A percentile compares a stretch with the other conserved stretches of the same genome.
Evolutionary conservation across 108 stramenopile genomes (phyloP).

Genomic region (Skeletonema costatum): DNA sequence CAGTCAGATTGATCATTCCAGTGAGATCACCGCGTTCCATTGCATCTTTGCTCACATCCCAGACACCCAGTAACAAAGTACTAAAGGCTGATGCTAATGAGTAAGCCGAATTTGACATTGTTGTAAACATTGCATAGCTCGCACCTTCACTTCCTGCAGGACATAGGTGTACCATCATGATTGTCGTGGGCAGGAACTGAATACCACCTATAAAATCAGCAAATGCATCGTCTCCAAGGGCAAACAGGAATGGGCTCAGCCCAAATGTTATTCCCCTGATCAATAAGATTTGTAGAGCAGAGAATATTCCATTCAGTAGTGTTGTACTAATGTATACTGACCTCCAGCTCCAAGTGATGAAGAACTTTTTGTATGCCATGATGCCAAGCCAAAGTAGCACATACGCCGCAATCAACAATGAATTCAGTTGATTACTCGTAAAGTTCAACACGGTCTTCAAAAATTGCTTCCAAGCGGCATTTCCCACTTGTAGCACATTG

Average conservation of each 20-base stretch:
- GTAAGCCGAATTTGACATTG: constrained; percentile 70
- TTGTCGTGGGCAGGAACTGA: constrained; percentile 81
- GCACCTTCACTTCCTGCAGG: constrained; percentile 81
- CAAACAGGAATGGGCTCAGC: constrained; percentile 72
- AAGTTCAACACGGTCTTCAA: constrained; percentile 68
- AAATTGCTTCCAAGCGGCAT: constrained; percentile 86
- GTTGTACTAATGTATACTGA: constrained; percentile 78
- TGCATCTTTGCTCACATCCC: constrained; percentile 79
- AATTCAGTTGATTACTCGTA: constrained; percentile 74
- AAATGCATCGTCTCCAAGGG: constrained; percentile 87
- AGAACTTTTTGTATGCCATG: constrained; percentile 81
- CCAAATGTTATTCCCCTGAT: constrained; percentile 84
- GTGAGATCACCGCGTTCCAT: constrained; percentile 57
- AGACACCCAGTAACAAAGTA: constrained; percentile 69
- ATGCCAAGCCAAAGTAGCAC: constrained; percentile 80
- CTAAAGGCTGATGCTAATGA: constrained; percentile 60
- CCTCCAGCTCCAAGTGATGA: constrained; percentile 84
- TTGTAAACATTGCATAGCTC: constrained; percentile 89
- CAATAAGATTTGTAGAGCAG: constrained; percentile 72
- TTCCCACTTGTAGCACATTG: constrained; percentile 87
- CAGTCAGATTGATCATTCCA: constrained; percentile 79
- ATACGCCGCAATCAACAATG: constrained; percentile 67
- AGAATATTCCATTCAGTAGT: constrained; percentile 74
- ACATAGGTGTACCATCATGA: constrained; percentile 87
- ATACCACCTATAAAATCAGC: constrained; percentile 80